Evolutionary conservation across 495 filamentous ascomycete species (phyloP).

Genomic region (Hypoxylon rickii): DNA sequence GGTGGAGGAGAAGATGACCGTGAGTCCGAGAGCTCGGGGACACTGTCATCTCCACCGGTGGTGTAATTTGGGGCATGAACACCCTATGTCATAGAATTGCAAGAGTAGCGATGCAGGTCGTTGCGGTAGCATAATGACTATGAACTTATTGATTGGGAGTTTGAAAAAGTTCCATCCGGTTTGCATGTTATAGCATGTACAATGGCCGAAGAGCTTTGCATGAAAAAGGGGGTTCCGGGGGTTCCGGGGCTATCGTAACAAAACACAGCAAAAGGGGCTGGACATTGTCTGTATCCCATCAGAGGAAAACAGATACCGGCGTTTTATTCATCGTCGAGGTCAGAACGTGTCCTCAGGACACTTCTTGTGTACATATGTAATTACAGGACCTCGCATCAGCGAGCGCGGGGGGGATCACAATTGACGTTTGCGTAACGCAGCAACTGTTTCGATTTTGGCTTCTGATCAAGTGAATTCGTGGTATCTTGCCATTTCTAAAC

Average conservation of each 20-base stretch:
- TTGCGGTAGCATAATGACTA: slow-evolving; percentile 1
- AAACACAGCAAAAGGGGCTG: slow-evolving; percentile 16
- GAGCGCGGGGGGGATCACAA: slow-evolving; percentile 1
- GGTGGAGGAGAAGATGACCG: slow-evolving; percentile 43
- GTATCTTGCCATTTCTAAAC: no score
- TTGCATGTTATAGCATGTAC: slow-evolving; percentile 25
- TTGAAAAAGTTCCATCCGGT: background rate
- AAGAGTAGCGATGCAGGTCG: slow-evolving; percentile 1
- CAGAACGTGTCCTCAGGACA: slow-evolving; percentile 25
- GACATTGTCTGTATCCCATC: slow-evolving; percentile 28
- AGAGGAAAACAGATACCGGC: slow-evolving; percentile 16
- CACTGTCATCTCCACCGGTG: slow-evolving; percentile 53
- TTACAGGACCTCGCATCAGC: slow-evolving; percentile 5
- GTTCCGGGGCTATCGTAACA: slow-evolving; percentile 27
- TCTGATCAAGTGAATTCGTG: no score
- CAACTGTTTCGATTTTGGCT: no score
- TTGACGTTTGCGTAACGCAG: no score
- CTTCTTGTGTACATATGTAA: slow-evolving; percentile 35
- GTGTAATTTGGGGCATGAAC: slow-evolving; percentile 22
- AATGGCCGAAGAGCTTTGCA: slow-evolving; percentile 31
- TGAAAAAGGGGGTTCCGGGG: slow-evolving; percentile 31
- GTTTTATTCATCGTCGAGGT: no score
- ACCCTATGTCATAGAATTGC: background rate
- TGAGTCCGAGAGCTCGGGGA: slow-evolving; percentile 56
- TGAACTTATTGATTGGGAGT: slow-evolving; percentile 3